A percentile compares a stretch with the other conserved stretches of the same genome.
Conservation (phyloP, 495 filamentous ascomycete species). For the Rostrohypoxylon terebratum region DNA sequence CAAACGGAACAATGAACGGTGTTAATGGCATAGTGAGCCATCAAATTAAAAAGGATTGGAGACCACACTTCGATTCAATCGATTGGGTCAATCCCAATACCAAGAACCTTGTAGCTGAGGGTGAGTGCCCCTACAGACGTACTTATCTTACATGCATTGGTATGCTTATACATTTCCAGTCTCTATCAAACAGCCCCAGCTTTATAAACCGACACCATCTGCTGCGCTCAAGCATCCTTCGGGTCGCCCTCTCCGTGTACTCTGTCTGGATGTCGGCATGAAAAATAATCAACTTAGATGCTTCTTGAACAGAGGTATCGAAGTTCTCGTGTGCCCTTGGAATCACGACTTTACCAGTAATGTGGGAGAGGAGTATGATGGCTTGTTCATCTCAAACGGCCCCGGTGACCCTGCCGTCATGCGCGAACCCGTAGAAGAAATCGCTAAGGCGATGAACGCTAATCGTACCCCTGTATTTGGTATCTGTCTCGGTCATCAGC, state of each 20-base stretch:
- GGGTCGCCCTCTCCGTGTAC: conserved; percentile 83
- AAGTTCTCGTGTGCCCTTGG: conserved; percentile 95
- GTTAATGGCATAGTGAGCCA: conserved; percentile 41
- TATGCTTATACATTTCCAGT: conserved; percentile 68
- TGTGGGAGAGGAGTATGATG: conserved; percentile 86
- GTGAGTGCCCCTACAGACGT: conserved; percentile 66
- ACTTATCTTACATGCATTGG: neutral
- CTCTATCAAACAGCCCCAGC: conserved; percentile 82
- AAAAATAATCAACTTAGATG: conserved; percentile 98
- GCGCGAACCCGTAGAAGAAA: conserved; percentile 77
- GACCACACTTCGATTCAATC: conserved; percentile 74
- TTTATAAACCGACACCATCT: conserved; percentile 77
- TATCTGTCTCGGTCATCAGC: conserved; percentile 96
- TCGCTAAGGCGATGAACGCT: conserved; percentile 75
- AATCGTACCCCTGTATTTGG: conserved; percentile 90
- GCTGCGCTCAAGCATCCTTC: conserved; percentile 82
- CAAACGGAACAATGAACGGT: conserved; percentile 61
- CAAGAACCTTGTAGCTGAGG: conserved; percentile 92
- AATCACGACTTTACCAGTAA: conserved; percentile 86
- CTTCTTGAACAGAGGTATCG: conserved; percentile 88
- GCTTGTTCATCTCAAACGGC: conserved; percentile 96
- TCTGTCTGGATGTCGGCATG: conserved; percentile 95
- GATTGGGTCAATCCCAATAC: conserved; percentile 93
- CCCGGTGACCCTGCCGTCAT: conserved; percentile 94
- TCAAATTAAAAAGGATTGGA: conserved; percentile 66